These are phyloP conservation scores for Metschnikowia borealis DNA, from an alignment of 805 yeast species.

Conservation along the genomic window DNA sequence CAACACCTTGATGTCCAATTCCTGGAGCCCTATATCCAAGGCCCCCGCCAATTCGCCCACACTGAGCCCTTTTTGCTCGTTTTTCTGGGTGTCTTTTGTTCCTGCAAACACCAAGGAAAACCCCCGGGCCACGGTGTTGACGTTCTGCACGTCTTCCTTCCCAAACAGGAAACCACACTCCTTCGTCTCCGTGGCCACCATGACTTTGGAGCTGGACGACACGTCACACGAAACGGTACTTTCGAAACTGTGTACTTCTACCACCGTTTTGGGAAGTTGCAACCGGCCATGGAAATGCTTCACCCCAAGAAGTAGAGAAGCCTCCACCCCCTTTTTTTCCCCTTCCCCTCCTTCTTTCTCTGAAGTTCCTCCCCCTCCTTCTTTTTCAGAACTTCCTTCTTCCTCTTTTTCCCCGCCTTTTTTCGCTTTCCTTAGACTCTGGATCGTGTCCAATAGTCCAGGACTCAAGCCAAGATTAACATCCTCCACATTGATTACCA, in stretches of 20 bases:
- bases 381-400: background rate
- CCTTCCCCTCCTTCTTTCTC: background rate
- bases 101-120: background rate
- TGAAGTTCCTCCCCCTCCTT: background rate
- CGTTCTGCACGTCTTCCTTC: background rate
- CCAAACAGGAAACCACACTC: background rate
- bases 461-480: constrained; percentile 7
- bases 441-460: constrained; percentile 1
- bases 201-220: background rate
- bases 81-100: too few species aligned
- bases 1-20: constrained; percentile 6
- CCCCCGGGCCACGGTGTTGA: background rate
- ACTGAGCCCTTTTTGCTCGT: background rate
- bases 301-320: constrained; percentile 6
- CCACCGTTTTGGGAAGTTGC: constrained; percentile 4
- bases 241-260: constrained; percentile 7
- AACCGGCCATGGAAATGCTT: constrained; percentile 7
- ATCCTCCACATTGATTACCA: constrained; percentile 7
- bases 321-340: background rate
- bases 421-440: background rate
- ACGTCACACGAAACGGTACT: background rate
- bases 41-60: background rate
- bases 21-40: constrained; percentile 3
- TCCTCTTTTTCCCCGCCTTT: background rate
- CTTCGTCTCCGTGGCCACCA: background rate